A percentile compares a stretch with the other conserved stretches of the same genome.
Evolutionary conservation across 1,139 yeast species (phyloP).

Genomic region (Debaryomycetaceae sp.): DNA sequence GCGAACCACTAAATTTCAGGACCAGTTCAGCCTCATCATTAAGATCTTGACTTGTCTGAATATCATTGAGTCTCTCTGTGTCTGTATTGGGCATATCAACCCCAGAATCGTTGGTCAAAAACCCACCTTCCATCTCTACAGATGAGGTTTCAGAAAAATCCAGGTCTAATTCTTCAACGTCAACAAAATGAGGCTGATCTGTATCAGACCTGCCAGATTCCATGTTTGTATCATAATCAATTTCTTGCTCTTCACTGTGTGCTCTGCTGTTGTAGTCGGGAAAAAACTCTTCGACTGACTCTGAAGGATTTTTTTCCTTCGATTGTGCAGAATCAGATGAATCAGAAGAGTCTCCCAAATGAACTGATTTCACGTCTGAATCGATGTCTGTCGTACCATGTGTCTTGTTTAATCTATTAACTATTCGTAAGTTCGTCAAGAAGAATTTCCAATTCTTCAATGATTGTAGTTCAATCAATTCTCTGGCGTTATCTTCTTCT

Average conservation of each 20-base stretch:
- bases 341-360: background rate
- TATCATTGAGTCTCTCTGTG: too few relatives aligned
- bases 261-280: background rate
- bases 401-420: constrained; percentile 57
- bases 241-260: background rate
- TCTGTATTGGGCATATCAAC: background rate
- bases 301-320: background rate
- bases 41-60: background rate
- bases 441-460: constrained; percentile 71
- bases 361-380: background rate
- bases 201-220: background rate
- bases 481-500: constrained; percentile 49
- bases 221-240: background rate
- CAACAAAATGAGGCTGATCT: background rate
- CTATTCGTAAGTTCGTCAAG: constrained; percentile 67
- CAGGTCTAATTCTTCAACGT: background rate
- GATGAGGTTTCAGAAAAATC: constrained; percentile 1
- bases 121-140: constrained; percentile 15
- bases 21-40: background rate
- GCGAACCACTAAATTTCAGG: too few relatives aligned
- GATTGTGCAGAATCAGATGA: background rate
- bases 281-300: background rate
- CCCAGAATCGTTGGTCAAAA: constrained; percentile 8
- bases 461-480: constrained; percentile 48
- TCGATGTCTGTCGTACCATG: constrained; percentile 46